Evolutionary conservation across 768 basidiomycete species (phyloP).

Genomic region (Lactarius tabidus): DNA sequence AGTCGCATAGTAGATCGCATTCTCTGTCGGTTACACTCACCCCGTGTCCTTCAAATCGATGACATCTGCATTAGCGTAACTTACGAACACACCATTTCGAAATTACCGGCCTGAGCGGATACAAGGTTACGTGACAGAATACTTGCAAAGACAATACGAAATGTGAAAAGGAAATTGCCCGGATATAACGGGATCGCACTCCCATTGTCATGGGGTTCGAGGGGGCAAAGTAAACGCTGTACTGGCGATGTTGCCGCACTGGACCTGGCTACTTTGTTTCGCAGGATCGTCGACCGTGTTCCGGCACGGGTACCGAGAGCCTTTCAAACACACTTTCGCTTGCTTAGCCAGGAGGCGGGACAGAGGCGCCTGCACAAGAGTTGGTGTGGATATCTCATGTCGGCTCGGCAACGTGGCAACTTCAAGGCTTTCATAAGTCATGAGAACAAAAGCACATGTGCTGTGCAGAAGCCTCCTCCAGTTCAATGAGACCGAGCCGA

Average conservation of each 20-base stretch:
- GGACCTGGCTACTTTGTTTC: neutral
- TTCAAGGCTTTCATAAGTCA: neutral
- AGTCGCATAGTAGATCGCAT: neutral
- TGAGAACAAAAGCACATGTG: too few species aligned
- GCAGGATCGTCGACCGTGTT: neutral
- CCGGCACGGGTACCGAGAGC: conserved; percentile 16
- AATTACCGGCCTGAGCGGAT: too few species aligned
- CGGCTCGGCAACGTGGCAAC: too few species aligned
- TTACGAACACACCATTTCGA: neutral
- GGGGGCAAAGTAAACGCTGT: neutral
- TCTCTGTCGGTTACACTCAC: neutral
- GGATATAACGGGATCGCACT: neutral
- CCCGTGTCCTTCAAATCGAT: neutral
- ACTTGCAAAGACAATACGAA: neutral
- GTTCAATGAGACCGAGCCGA: too few species aligned
- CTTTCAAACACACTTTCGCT: neutral
- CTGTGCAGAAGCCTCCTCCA: neutral
- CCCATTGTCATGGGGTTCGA: neutral
- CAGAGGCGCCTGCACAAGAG: too few species aligned
- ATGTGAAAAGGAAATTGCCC: neutral
- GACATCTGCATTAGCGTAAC: neutral
- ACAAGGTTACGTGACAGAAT: neutral
- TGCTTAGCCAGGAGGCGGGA: neutral
- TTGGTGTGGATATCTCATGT: neutral
- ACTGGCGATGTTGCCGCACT: neutral